Evolutionary conservation across 2,329 filamentous ascomycete species (phyloP), one percentile per base, ranked within the genome.

Genomic region (Xylariaceae sp.): DNA sequence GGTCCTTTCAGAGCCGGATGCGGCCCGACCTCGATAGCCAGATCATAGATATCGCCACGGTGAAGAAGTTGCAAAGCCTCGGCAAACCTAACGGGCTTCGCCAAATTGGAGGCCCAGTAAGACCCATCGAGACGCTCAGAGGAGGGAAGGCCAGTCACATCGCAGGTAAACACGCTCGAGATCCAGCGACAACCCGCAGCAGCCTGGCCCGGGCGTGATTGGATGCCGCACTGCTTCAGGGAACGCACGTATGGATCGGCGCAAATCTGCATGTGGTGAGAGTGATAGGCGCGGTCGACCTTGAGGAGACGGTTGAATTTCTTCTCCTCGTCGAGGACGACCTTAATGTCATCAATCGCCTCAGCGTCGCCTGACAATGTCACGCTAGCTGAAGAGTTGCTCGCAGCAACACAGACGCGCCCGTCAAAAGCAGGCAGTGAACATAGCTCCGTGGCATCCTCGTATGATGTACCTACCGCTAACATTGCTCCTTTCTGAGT

Each of bases 1-100:
- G 79, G 76, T 0, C 70, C 70, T 60, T 75, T 77, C 6, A 81
- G 69, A 3, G 76, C 73, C 0, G 78, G 73, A 56, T 80, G 78
- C 1, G 79, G 76, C 0, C 79, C 79, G 5, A 81, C 62, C 49
- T 82, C 79, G 3, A 82, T 65, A 11, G 65, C 71, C 9, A 73
- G 67, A 43, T 60, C 16, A 1, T n/a, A n/a, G n/a, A n/a, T n/a
- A n/a, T n/a, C n/a, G n/a, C n/a, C n/a, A n/a, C n/a, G n/a, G n/a
- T n/a, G n/a, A n/a, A n/a, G n/a, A n/a, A n/a, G n/a, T n/a, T n/a
- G n/a, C n/a, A 5, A 56, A 19, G 43, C 44, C 17, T n/a, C n/a
- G n/a, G n/a, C n/a, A n/a, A n/a, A n/a, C n/a, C n/a, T n/a, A n/a
- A n/a, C n/a, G n/a, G n/a, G n/a, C n/a, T n/a, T n/a, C n/a, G n/a